Evolutionary conservation across 73 alveolate genomes (phyloP), one percentile per base, ranked within the genome.

Genomic region (Paramecium tetraurelia): DNA sequence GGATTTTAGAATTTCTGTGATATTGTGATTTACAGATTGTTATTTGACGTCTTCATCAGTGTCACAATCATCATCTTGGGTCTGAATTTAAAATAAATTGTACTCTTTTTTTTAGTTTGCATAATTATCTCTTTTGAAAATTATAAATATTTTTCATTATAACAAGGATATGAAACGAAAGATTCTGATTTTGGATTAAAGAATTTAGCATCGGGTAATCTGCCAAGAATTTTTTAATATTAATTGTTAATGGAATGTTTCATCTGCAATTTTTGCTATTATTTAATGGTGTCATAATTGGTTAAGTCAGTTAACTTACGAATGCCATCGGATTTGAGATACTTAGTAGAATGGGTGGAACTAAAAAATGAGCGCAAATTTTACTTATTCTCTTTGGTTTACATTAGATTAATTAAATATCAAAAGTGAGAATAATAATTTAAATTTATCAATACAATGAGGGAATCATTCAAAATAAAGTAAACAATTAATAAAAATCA

Each of bases 361-460:
- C 84, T 63, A 63, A 63, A 63, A 63, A 63, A 63, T 63, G 84
- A 63, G 84, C 84, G 84, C 46, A 27, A 63, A 63, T 22, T 63
- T 63, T 63, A 63, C 84, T 27, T 63, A 33, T 63, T 63, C 46
- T 63, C 84, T 63, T 63, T 63, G 14, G 84, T 31, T 63, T 63
- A 33, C 84, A 63, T 63, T 63, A 63, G 69, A 53, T 53, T 18
- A 53, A 53, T 53, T 53, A 53, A 53, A 53, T 53, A 53, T 53
- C 18, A 53, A 53, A 53, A 18, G 69, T 53, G 31, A 1, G 69
- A 53, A 18, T 53, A 18, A n/a, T 53, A 53, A 53, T 53, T 53
- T 53, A 16, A 53, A 53, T 53, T 53, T 53, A 53, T 53, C 31
- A 53, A 53, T 53, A 53, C 33, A 53, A 18, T 53, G 11, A 53